Evolutionary conservation across 495 filamentous ascomycete genomes (phyloP).

Genomic region (Podospora fimiseda): DNA sequence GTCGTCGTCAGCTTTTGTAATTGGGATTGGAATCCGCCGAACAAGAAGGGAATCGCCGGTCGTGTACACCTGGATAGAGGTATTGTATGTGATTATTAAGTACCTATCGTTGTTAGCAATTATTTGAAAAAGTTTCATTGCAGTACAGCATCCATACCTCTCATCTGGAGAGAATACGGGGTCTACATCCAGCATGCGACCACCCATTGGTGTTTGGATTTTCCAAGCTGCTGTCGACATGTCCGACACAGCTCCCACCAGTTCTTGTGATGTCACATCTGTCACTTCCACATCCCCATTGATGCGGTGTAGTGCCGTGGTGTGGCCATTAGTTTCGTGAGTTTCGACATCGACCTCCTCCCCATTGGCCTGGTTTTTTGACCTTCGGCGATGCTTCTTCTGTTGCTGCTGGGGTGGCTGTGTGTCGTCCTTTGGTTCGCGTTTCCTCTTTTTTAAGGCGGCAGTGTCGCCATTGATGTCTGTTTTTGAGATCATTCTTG

Average conservation of each 20-base stretch:
- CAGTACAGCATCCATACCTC: constrained; percentile 48
- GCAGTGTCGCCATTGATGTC: constrained; percentile 27
- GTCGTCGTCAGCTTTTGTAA: constrained; percentile 18
- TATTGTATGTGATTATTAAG: constrained; percentile 56
- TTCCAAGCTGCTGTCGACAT: constrained; percentile 42
- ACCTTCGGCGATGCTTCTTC: constrained; percentile 26
- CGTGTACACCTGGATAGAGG: constrained; percentile 72
- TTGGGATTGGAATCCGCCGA: constrained; percentile 48
- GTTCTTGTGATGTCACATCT: constrained; percentile 9
- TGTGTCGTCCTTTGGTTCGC: constrained; percentile 27
- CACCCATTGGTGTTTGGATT: constrained; percentile 56
- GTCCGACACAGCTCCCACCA: neutral
- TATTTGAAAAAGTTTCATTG: neutral
- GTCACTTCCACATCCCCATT: constrained; percentile 11
- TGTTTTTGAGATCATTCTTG: constrained; percentile 17
- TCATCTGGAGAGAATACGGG: constrained; percentile 76
- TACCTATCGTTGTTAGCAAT: constrained; percentile 47
- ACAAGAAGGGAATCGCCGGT: constrained; percentile 71
- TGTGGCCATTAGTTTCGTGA: neutral
- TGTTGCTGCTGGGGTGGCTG: constrained; percentile 10
- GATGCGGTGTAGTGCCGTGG: neutral
- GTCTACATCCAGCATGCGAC: constrained; percentile 65
- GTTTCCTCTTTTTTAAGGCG: constrained; percentile 31
- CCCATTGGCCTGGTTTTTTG: constrained; percentile 12
- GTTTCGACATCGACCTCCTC: constrained; percentile 3